These are phyloP conservation scores for Pseudoneurospora amorphoporcata DNA, from an alignment of 495 filamentous ascomycete genomes.

Conservation along the genomic window DNA sequence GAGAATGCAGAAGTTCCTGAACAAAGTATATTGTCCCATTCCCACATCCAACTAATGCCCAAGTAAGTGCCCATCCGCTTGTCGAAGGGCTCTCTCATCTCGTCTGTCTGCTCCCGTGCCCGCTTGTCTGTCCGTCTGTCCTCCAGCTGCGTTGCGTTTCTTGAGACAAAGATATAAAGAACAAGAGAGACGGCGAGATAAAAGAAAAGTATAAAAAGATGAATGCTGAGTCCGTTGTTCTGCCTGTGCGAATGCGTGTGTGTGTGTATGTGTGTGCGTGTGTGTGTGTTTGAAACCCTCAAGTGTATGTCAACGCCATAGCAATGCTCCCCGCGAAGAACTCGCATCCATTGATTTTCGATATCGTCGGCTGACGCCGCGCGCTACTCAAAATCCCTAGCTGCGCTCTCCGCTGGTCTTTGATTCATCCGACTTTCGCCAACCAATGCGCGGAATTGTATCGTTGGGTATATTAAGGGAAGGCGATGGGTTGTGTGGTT, in stretches of 20 bases:
- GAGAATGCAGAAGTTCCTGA: background rate
- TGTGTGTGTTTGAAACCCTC: conserved; percentile 2
- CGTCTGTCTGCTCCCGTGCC: background rate
- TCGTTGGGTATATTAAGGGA: background rate
- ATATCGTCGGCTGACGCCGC: background rate
- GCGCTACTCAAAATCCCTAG: background rate
- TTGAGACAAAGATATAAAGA: background rate
- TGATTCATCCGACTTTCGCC: background rate
- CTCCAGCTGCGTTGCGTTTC: background rate
- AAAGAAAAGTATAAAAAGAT: background rate
- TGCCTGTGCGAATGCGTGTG: conserved; percentile 3
- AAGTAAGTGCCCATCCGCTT: background rate
- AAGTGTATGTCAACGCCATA: conserved; percentile 17
- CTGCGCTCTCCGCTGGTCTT: background rate
- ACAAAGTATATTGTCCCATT: background rate
- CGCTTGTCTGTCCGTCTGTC: background rate
- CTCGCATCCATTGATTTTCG: background rate
- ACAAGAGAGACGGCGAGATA: background rate
- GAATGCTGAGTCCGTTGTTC: conserved; percentile 1
- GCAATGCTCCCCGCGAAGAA: conserved; percentile 10
- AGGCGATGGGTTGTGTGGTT: background rate
- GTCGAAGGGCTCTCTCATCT: background rate
- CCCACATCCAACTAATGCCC: background rate
- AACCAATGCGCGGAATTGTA: background rate
- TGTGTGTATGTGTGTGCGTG: background rate